Percentiles rank a stretch among this genome's conserved stretches.
phyloP scores from a whole-genome alignment of 2,329 filamentous ascomycete genomes.

The Nannizziopsis arthrosporioides region DNA sequence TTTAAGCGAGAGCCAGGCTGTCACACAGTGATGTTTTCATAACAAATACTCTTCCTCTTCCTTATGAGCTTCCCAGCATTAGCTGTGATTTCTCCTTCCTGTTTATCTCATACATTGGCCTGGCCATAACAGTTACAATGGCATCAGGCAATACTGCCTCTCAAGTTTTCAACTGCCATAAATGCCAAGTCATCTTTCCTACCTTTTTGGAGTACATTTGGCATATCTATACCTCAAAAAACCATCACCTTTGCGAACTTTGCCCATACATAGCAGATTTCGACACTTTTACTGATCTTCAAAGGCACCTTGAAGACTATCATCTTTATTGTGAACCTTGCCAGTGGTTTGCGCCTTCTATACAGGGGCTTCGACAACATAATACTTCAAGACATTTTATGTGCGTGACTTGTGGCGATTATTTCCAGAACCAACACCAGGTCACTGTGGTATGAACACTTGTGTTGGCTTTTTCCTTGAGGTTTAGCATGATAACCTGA shows the following conservation, averaged over 20 bases:
- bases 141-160: not conserved
- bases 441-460: constrained; percentile 14
- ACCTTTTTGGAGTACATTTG: constrained; percentile 1
- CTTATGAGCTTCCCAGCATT: not conserved
- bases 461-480: not conserved
- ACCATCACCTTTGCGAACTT: constrained; percentile 13
- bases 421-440: constrained; percentile 16
- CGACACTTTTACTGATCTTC: constrained; percentile 13
- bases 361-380: constrained; percentile 14
- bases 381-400: constrained; percentile 15
- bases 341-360: constrained; percentile 17
- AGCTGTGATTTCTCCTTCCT: not conserved
- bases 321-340: constrained; percentile 19
- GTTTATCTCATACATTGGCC: not conserved
- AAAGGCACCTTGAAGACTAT: constrained; percentile 14
- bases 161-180: constrained; percentile 2
- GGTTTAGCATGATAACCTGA: not conserved
- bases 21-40: no score
- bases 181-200: constrained; percentile 6
- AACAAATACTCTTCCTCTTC: not conserved
- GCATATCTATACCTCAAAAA: constrained; percentile 6
- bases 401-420: constrained; percentile 17
- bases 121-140: not conserved
- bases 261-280: constrained; percentile 14
- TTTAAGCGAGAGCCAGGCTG: no score